phyloP scores from a whole-genome alignment of 208 protist genomes.

The Trypanosomatidae sp. region DNA sequence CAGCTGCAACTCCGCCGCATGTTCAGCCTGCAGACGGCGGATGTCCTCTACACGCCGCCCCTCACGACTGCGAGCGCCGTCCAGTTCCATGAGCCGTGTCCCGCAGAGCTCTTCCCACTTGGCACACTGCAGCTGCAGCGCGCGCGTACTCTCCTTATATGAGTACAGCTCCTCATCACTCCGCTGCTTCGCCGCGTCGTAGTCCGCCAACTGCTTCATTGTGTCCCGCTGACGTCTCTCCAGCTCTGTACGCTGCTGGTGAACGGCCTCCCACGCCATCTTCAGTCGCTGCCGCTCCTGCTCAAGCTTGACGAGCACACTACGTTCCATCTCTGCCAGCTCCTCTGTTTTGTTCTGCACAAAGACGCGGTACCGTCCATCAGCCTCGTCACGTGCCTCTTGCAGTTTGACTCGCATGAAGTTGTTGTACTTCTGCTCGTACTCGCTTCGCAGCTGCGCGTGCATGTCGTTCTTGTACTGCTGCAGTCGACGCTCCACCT shows the following conservation, averaged over 20 bases:
- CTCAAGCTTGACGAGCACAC: slow-evolving; percentile 47
- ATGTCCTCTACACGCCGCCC: slow-evolving; percentile 67
- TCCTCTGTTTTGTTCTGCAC: slow-evolving; percentile 68
- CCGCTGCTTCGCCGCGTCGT: slow-evolving; percentile 34
- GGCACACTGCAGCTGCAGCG: slow-evolving; percentile 43
- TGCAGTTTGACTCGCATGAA: slow-evolving; percentile 65
- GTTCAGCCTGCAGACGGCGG: slow-evolving; percentile 68
- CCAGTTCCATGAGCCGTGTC: slow-evolving; percentile 67
- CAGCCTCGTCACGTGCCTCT: slow-evolving; percentile 51
- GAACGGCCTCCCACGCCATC: slow-evolving; percentile 58
- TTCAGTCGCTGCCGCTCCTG: slow-evolving; percentile 68
- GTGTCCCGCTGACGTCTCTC: slow-evolving; percentile 56
- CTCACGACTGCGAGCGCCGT: slow-evolving; percentile 67
- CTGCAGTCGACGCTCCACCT: slow-evolving; percentile 76
- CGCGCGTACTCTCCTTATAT: slow-evolving; percentile 40
- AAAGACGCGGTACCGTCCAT: slow-evolving; percentile 53
- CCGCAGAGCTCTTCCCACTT: slow-evolving; percentile 82
- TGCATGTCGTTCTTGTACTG: slow-evolving; percentile 76
- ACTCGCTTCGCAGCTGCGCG: slow-evolving; percentile 67
- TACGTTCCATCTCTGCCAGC: slow-evolving; percentile 57
- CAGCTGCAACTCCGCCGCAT: slow-evolving; percentile 70
- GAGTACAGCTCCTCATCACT: slow-evolving; percentile 32
- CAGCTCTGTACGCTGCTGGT: slow-evolving; percentile 60
- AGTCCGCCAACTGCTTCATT: slow-evolving; percentile 34
- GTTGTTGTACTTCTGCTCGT: slow-evolving; percentile 64